Conservation (phyloP, 2,329 filamentous ascomycete species). For the Grosmannia clavigera region DNA sequence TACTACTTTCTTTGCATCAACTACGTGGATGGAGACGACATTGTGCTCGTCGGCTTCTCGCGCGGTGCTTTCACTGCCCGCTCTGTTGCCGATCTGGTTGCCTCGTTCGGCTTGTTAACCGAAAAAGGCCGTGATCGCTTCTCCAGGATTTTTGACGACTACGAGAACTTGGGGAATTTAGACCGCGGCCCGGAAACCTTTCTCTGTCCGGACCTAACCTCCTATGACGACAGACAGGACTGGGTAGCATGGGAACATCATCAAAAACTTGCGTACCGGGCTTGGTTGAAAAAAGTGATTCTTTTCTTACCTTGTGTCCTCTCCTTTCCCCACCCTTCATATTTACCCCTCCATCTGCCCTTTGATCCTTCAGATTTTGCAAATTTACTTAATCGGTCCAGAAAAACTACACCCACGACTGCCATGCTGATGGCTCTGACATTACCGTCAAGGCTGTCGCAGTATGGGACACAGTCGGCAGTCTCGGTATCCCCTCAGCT, state of each 20-base stretch:
- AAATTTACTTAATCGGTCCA: slow-evolving; percentile 7
- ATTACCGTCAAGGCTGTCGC: slow-evolving; percentile 33
- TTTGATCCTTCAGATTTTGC: not conserved
- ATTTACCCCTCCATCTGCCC: not conserved
- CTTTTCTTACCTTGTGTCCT: not conserved
- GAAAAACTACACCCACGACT: slow-evolving; percentile 23
- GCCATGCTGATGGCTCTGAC: slow-evolving; percentile 19
- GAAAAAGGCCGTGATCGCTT: slow-evolving; percentile 28
- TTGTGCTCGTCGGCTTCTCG: slow-evolving; percentile 26
- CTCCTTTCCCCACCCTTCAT: no score
- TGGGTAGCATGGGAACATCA: slow-evolving; percentile 21
- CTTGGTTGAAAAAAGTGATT: slow-evolving; percentile 22
- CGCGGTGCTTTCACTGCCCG: slow-evolving; percentile 28
- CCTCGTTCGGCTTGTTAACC: slow-evolving; percentile 27
- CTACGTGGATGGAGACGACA: slow-evolving; percentile 23
- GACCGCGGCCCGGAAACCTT: slow-evolving; percentile 13
- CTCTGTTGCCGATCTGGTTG: slow-evolving; percentile 25
- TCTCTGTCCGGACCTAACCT: slow-evolving; percentile 13
- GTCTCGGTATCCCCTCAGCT: slow-evolving; percentile 29
- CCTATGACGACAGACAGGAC: slow-evolving; percentile 14
- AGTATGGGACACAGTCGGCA: slow-evolving; percentile 39
- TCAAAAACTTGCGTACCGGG: slow-evolving; percentile 22
- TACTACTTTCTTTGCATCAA: slow-evolving; percentile 27
- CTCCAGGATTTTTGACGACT: slow-evolving; percentile 28
- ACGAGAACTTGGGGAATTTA: slow-evolving; percentile 19